These are phyloP conservation scores for Allantophomopsis lycopodina DNA, from an alignment of 2,329 filamentous ascomycete species.

Conservation along the genomic window DNA sequence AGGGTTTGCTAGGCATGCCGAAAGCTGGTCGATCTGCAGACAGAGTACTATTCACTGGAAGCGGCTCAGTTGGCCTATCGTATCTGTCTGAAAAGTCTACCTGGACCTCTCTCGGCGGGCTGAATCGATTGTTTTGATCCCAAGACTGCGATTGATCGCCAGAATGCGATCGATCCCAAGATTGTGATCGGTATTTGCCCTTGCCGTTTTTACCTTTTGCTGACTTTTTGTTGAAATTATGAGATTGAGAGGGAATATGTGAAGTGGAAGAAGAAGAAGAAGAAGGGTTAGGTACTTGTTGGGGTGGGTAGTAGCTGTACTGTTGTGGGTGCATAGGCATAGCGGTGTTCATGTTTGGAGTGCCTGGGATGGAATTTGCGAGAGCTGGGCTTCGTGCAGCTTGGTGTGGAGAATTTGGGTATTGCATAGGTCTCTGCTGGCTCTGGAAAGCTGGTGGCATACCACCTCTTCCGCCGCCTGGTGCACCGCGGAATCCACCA, in stretches of 20 bases:
- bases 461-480: slow-evolving; percentile 32
- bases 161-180: slow-evolving; percentile 8
- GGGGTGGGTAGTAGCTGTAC: slow-evolving; percentile 27
- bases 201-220: slow-evolving; percentile 2
- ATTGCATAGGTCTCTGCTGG: slow-evolving; percentile 32
- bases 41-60: not conserved
- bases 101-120: not conserved
- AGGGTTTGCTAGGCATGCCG: slow-evolving; percentile 13
- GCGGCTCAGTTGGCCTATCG: not conserved
- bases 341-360: slow-evolving; percentile 53
- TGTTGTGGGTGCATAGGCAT: slow-evolving; percentile 44
- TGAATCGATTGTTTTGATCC: not conserved
- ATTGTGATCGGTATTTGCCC: slow-evolving; percentile 4
- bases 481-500: slow-evolving; percentile 13
- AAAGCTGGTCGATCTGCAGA: slow-evolving; percentile 3
- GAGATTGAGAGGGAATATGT: slow-evolving; percentile 3
- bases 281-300: slow-evolving; percentile 39
- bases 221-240: slow-evolving; percentile 7
- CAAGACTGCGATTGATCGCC: slow-evolving; percentile 5
- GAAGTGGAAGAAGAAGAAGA: too few relatives aligned
- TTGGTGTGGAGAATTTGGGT: slow-evolving; percentile 53
- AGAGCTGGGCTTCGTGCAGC: slow-evolving; percentile 51
- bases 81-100: not conserved
- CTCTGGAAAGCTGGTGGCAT: slow-evolving; percentile 31
- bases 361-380: slow-evolving; percentile 50